Evolutionary conservation across 768 basidiomycete genomes (phyloP).

Genomic region (Tylopilus subfusipes): DNA sequence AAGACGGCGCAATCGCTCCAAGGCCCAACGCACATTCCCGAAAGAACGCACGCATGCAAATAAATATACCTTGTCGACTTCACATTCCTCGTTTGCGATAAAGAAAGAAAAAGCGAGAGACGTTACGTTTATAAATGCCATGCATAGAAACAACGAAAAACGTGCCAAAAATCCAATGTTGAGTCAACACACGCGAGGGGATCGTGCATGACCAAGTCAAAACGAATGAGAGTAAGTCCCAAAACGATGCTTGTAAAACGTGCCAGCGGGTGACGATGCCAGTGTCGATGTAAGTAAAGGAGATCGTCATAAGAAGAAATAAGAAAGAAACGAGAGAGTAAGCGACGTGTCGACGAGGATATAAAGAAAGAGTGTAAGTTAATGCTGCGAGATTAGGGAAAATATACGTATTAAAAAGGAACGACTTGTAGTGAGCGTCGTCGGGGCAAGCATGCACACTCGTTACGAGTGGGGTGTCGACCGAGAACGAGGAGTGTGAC

Average conservation of each 20-base stretch:
- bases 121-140: neutral
- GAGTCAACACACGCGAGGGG: neutral
- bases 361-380: constrained; percentile 7
- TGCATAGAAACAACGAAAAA: neutral
- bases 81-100: no score
- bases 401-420: constrained; percentile 9
- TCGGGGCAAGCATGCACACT: neutral
- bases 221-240: constrained; percentile 9
- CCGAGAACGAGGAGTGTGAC: neutral
- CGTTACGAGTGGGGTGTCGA: neutral
- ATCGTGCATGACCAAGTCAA: neutral
- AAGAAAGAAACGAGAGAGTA: neutral
- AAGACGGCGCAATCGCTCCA: no score
- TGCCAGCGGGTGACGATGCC: neutral
- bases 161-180: neutral
- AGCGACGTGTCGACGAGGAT: constrained; percentile 6
- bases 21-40: no score
- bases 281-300: neutral
- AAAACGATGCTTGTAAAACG: constrained; percentile 13
- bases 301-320: neutral
- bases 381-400: constrained; percentile 9
- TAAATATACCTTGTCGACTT: no score
- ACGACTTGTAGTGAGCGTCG: neutral
- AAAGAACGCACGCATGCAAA: no score
- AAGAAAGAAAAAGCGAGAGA: neutral